Evolutionary conservation across 1,284 basidiomycete species (phyloP).

Genomic region (Trametes pubescens): DNA sequence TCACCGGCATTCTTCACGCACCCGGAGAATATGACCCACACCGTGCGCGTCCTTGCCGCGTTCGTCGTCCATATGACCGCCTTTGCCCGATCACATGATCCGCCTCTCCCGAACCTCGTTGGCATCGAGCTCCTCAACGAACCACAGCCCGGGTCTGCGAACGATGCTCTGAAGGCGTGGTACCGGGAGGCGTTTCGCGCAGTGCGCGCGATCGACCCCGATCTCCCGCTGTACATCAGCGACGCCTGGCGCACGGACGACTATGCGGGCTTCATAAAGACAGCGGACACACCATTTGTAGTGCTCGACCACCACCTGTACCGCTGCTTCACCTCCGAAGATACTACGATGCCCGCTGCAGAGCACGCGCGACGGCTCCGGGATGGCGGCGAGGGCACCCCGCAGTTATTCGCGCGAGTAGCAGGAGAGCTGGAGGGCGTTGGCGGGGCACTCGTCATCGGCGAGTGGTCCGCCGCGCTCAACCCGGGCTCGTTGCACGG

Average conservation of each 20-base stretch:
- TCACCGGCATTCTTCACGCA: constrained; percentile 58
- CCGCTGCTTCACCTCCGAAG: constrained; percentile 78
- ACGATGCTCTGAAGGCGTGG: constrained; percentile 64
- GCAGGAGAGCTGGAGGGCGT: constrained; percentile 53
- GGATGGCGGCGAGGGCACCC: constrained; percentile 51
- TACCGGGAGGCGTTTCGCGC: constrained; percentile 68
- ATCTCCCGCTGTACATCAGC: constrained; percentile 75
- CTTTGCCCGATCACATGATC: constrained; percentile 44
- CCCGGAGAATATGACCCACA: constrained; percentile 61
- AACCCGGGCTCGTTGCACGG: constrained; percentile 69
- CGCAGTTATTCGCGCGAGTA: constrained; percentile 53
- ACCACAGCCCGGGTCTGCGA: constrained; percentile 63
- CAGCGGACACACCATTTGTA: constrained; percentile 53
- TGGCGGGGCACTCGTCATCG: constrained; percentile 73
- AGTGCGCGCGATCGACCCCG: constrained; percentile 61
- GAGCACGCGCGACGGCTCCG: constrained; percentile 62
- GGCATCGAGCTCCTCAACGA: constrained; percentile 90
- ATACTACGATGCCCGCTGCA: constrained; percentile 63
- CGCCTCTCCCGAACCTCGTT: constrained; percentile 69
- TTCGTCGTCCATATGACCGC: constrained; percentile 56
- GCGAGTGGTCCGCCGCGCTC: constrained; percentile 88
- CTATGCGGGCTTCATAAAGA: constrained; percentile 65
- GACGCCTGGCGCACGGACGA: constrained; percentile 82
- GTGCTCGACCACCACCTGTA: constrained; percentile 90
- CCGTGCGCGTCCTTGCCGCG: constrained; percentile 56